Evolutionary conservation across 306 rosid genomes (phyloP), one percentile per base, ranked within the genome.

Genomic region (Phaseolus lunatus): DNA sequence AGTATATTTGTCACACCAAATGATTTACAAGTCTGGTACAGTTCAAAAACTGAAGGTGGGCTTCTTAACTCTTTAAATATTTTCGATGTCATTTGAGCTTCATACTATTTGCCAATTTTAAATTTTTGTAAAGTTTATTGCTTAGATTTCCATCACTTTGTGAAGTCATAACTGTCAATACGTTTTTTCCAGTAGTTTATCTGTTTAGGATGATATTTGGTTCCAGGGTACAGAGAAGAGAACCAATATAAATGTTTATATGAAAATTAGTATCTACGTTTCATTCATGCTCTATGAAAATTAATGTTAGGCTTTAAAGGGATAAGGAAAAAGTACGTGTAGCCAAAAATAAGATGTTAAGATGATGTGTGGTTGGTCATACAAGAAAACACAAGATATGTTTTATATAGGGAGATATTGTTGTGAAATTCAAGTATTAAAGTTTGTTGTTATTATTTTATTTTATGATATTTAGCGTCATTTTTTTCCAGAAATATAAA

Each of bases 1-100:
- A 52, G 81, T 85, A 80, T 96, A 96, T 87, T 83, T 96, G 85
- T 92, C 92, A 18, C 99, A 96, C 88, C 97, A 91, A 86, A 92
- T 96, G 89, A 86, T 96, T 76, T 86, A 63, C 31, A 91, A 88
- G 81, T 78, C 85, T 58, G 96, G 99, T 49, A 81, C 87, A 66
- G 84, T 96, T 68, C 94, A 91, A 87, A 91, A 83, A 87, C 57
- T 92, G 83, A 85, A 90, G 97, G 99, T 96, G 64, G 23, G 87
- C 49, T 57, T 70, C 59, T 75, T 57, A 70, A 61, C 65, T 62
- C 54, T 79, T 18, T 14, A 29, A 33, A 26, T 57, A 10, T n/a
- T 20, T 64, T 31, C 58, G 31, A 20, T 74, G 16, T 66, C 49
- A 66, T 70, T 62, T 74, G 54, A 23, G 44, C 52, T 13, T 72